phyloP scores from a whole-genome alignment of 192 early-diverging fungal species.

The Backusella australiensis region DNA sequence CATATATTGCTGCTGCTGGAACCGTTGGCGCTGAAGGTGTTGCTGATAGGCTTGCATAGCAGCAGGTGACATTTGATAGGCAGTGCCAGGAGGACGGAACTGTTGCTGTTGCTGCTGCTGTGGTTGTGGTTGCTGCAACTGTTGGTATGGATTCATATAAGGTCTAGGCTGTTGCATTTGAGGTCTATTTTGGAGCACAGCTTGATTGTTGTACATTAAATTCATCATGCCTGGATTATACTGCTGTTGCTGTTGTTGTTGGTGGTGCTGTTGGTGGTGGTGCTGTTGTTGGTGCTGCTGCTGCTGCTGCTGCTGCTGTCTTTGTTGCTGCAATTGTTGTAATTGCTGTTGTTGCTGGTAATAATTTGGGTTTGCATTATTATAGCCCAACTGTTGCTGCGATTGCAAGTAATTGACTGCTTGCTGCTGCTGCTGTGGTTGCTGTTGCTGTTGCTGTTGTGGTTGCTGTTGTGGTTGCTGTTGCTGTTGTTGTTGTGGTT shows the following conservation, averaged over 20 bases:
- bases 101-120: not conserved
- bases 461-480: not conserved
- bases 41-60: constrained; percentile 9
- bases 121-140: not conserved
- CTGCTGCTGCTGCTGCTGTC: not conserved
- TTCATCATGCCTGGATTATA: not conserved
- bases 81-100: not conserved
- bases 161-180: not conserved
- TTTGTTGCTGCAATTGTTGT: not conserved
- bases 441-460: not conserved
- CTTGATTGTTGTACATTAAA: constrained; percentile 2
- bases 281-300: not conserved
- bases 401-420: not conserved
- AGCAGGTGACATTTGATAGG: not conserved
- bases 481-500: not conserved
- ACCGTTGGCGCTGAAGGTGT: not conserved
- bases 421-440: not conserved
- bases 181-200: constrained; percentile 2
- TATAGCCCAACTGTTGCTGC: not conserved
- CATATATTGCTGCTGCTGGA: not conserved
- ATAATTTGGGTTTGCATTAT: not conserved
- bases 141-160: not conserved
- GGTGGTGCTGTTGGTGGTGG: not conserved
- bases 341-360: not conserved
- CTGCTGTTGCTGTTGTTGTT: not conserved